Base-by-base conservation (phyloP, 495 filamentous ascomycete genomes). In the Parathielavia appendiculata region DNA sequence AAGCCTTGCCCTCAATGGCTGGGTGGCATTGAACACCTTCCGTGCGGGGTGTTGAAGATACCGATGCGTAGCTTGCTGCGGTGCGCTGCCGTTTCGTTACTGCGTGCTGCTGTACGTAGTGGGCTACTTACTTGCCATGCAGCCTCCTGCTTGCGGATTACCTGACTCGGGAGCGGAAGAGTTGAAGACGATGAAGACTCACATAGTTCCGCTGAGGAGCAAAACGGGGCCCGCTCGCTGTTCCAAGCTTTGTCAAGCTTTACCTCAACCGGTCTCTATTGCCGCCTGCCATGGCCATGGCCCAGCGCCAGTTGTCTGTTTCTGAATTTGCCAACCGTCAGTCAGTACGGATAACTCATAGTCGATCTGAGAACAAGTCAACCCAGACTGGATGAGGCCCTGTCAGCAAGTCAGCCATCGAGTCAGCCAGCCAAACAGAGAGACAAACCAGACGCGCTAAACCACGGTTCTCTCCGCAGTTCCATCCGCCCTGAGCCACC, bases 401-500 rank as follows among this genome's bases (percentile, higher is more conserved):
- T 8, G 17, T 20, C 46, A 49, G 23, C 46, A 13, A 51, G 48
- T n/a, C 13, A 17, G 26, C 32, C 17, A 36, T 10, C 48, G n/a
- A 38, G 10, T 17, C 32, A 38, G 34, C 14, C 17, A 34, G 13
- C 19, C 32, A 11, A 32, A 20, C 19, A 32, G 32, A 40, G 10
- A 19, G n/a, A n/a, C n/a, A n/a, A n/a, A 17, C n/a, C 48, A 51
- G 49, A 23, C 17, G 8, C 32, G 49, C 34, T 23, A 39, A 38
- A 14, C 35, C 49, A 52, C 49, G 34, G 22, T 40, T 35, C 12
- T 35, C 49, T 52, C 36, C 49, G 39, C 49, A 35, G 49, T 52
- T 52, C 49, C 49, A 52, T 52, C 36, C 35, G 49, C 35, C 34
- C 32, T 36, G 48, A 36, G 48, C 50, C 35, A 40, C 50, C 35